Conservation (phyloP, 2,329 filamentous ascomycete genomes). For the Neofusicoccum kwambonambiense region DNA sequence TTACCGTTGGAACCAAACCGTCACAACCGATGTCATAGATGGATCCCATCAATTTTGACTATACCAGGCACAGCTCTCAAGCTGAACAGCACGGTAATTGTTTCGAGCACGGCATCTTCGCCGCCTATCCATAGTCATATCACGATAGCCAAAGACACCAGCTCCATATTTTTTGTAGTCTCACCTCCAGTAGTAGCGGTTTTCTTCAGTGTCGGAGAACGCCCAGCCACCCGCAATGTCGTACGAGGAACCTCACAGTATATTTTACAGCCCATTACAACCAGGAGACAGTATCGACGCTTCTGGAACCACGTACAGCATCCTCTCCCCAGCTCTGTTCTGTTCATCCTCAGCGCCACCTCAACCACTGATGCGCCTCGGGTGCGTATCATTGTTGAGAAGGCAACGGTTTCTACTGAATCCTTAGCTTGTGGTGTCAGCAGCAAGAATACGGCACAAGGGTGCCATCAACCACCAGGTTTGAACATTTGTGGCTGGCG, state of each 20-base stretch:
- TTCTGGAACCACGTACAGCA: background rate
- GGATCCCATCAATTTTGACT: background rate
- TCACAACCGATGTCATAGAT: background rate
- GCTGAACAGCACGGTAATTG: background rate
- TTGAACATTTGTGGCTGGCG: too few relatives aligned
- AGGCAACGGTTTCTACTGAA: too few relatives aligned
- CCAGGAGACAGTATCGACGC: background rate
- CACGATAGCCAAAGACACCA: background rate
- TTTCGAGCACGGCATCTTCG: background rate
- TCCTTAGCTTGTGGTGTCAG: too few relatives aligned
- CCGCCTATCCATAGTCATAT: background rate
- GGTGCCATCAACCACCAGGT: too few relatives aligned
- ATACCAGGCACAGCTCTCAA: background rate
- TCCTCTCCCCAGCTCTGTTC: background rate
- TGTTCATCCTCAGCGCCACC: too few relatives aligned
- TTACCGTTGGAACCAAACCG: background rate
- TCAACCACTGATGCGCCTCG: too few relatives aligned
- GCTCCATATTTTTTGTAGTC: background rate
- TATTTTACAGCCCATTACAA: background rate
- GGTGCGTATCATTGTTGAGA: too few relatives aligned
- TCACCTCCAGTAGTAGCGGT: background rate
- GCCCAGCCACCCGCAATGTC: background rate
- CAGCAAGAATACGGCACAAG: too few relatives aligned
- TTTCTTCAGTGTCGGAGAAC: background rate
- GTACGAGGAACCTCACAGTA: background rate